These are phyloP conservation scores for Trebouxiophyceae sp. DNA, from an alignment of 163 green algal genomes.

Conservation along the genomic window DNA sequence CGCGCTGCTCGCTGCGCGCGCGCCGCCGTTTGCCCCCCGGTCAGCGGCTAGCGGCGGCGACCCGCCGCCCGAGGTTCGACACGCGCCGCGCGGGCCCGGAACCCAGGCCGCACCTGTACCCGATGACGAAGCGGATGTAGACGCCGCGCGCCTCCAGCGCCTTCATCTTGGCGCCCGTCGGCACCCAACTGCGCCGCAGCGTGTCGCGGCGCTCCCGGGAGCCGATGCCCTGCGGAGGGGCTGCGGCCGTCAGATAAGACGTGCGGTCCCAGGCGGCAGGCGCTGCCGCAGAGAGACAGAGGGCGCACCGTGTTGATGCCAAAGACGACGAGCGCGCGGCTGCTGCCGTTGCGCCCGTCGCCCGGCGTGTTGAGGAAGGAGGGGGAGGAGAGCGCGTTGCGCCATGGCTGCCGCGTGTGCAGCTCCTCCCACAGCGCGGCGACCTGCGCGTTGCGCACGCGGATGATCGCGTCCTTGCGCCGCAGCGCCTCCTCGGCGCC, in stretches of 20 bases:
- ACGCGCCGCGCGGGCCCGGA: too few species aligned
- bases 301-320: constrained; percentile 41
- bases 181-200: constrained; percentile 47
- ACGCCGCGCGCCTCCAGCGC: constrained; percentile 26
- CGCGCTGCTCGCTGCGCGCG: constrained; percentile 30
- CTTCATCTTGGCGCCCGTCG: constrained; percentile 18
- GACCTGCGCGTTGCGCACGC: constrained; percentile 44
- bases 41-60: too few species aligned
- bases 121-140: constrained; percentile 41
- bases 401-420: constrained; percentile 46
- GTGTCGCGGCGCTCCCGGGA: constrained; percentile 27
- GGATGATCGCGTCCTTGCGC: constrained; percentile 55
- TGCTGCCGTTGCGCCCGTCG: neutral
- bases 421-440: constrained; percentile 47
- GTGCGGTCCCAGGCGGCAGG: too few species aligned
- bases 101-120: constrained; percentile 16
- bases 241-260: neutral
- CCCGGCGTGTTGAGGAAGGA: constrained; percentile 14
- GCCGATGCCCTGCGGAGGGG: constrained; percentile 29
- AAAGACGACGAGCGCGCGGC: constrained; percentile 23
- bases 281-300: too few species aligned
- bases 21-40: too few species aligned
- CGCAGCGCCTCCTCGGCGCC: constrained; percentile 28
- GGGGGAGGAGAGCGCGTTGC: constrained; percentile 22
- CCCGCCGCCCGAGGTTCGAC: too few species aligned